Conservation (phyloP, 345 rosid genomes). For the Salix koriyanagi region DNA sequence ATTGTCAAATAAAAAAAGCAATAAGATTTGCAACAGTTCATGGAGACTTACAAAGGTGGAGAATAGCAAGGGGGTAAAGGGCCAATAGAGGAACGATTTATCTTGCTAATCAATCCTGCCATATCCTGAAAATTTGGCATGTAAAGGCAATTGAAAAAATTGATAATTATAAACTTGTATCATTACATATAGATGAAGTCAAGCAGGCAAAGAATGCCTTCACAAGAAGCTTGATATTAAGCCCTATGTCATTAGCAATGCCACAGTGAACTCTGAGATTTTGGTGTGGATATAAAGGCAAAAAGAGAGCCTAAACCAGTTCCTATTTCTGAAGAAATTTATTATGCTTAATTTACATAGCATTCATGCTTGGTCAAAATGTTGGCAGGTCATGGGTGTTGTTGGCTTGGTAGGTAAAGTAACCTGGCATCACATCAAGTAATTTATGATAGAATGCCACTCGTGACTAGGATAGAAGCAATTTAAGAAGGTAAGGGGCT, state of each 20-base stretch:
- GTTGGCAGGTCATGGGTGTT: not conserved
- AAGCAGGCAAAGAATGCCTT: conserved; percentile 2
- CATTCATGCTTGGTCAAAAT: not conserved
- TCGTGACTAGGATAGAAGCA: not conserved
- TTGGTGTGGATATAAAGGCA: not conserved
- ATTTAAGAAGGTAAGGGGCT: not conserved
- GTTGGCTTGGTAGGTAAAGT: not conserved
- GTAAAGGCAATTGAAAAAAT: conserved; percentile 14
- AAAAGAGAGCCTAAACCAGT: not conserved
- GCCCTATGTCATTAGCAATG: not conserved
- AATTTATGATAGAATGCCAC: not conserved
- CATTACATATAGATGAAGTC: not conserved
- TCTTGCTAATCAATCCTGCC: conserved; percentile 99
- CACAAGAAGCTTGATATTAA: not conserved
- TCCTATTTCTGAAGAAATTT: not conserved
- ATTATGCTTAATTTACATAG: not conserved
- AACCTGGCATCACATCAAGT: not conserved
- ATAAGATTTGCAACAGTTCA: not conserved
- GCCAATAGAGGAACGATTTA: conserved; percentile 94
- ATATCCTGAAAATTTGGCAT: conserved; percentile 63
- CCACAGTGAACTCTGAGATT: not conserved
- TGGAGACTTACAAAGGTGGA: conserved; percentile 72
- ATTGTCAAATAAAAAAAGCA: conserved; percentile 7
- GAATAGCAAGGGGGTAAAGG: conserved; percentile 93
- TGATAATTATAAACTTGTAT: not conserved